Evolutionary conservation across 177 flowering plant species (phyloP), one percentile per base, ranked within the genome.

Genomic region (Vitis hybrid): DNA sequence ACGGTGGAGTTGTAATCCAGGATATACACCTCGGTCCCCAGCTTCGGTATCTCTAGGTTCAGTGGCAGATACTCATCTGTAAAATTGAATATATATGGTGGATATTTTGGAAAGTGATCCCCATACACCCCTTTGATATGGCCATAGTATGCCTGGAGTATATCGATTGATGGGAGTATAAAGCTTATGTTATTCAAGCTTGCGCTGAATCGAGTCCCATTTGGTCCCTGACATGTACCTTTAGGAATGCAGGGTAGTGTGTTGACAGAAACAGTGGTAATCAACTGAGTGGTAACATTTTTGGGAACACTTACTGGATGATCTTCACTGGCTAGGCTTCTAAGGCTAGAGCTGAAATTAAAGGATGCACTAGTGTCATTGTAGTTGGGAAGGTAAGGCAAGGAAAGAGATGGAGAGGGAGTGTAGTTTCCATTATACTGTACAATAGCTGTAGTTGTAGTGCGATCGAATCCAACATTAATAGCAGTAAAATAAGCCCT

Each of bases 161-260:
- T 61, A 45, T 65, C 61, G 19, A 50, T 76, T 12, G 67, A 15
- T 3, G 82, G 82, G 22, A 1, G 9, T 7, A 18, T 49, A 48
- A 76, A 76, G 66, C 75, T 76, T 1, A 76, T 55, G 70, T 79
- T 79, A 69, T 76, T 79, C 29, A 79, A 0, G 57, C 82, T 79
- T 3, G 82, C 77, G 2, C 70, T 29, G 8, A 74, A 45, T 2
- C 71, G 55, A 2, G 39, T 62, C 31, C 68, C 74, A n/a, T 55
- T 63, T 1, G 81, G 68, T 13, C 72, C 72, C 6, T 4, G 48
- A 14, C 72, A 68, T 2, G 69, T 51, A 19, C 55, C 29, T 0
- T 13, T 13, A 1, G 56, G 45, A 18, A 64, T 7, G 55, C 79
- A 79, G 0, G 77, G 75, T 4, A 76, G 49, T 4, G 73, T 9